Evolutionary conservation across 2,329 filamentous ascomycete species (phyloP).

Genomic region (Penicillium hesseltinei): DNA sequence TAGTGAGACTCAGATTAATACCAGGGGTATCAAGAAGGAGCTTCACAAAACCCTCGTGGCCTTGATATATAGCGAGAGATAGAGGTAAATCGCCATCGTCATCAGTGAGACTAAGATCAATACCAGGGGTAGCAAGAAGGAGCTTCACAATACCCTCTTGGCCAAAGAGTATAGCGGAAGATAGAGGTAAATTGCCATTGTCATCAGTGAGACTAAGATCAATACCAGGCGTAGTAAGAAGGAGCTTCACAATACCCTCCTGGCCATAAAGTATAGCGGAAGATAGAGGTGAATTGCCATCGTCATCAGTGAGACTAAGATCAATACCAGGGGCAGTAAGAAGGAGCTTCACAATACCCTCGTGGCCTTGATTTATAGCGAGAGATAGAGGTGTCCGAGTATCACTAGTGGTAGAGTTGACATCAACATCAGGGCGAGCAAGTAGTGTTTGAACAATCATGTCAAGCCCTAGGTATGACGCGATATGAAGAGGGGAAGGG

Average conservation of each 20-base stretch:
- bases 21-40: too few species aligned
- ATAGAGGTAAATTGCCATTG: too few species aligned
- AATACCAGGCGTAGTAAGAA: too few species aligned
- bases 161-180: too few species aligned
- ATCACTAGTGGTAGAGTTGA: neutral
- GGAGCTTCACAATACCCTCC: too few species aligned
- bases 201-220: too few species aligned
- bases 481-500: neutral
- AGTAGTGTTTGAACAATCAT: neutral
- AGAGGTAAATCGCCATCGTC: too few species aligned
- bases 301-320: rapidly evolving
- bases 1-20: too few species aligned
- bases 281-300: neutral
- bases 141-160: neutral
- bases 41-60: too few species aligned
- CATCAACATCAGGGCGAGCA: neutral
- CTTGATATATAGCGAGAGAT: too few species aligned
- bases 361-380: neutral
- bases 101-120: neutral
- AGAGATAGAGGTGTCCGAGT: neutral
- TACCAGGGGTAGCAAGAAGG: neutral
- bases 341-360: neutral
- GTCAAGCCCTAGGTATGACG: neutral
- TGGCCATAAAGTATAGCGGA: too few species aligned
- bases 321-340: neutral